phyloP scores from a whole-genome alignment of 306 rosid genomes.

The Purshia tridentata region DNA sequence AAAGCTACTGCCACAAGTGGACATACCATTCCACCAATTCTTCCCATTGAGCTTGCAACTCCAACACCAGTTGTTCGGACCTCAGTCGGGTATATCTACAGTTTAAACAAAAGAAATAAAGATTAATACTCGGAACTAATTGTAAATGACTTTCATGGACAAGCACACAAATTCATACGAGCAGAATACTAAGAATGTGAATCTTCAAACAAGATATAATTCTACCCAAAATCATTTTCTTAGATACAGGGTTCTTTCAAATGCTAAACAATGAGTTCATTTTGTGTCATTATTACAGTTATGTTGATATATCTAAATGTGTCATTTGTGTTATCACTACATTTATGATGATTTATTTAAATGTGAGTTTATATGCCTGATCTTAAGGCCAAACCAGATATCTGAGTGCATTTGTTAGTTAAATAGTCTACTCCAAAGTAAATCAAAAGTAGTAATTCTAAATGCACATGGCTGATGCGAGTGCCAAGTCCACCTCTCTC shows the following conservation, averaged over 20 bases:
- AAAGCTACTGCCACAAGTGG: constrained; percentile 87
- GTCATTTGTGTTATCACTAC: too few species aligned
- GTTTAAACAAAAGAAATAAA: constrained; percentile 17
- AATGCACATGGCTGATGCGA: too few species aligned
- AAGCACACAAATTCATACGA: background rate
- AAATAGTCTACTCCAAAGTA: too few species aligned
- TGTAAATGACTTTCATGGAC: background rate
- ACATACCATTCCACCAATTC: constrained; percentile 91
- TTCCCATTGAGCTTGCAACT: constrained; percentile 80
- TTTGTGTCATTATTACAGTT: too few species aligned
- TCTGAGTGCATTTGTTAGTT: too few species aligned
- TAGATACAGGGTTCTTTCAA: background rate
- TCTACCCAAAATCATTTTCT: background rate
- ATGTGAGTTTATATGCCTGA: too few species aligned
- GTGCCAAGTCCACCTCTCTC: too few species aligned
- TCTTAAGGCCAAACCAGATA: too few species aligned
- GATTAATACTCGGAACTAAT: background rate
- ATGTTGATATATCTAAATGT: too few species aligned
- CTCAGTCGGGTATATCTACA: constrained; percentile 89
- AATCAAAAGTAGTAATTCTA: too few species aligned
- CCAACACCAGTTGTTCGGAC: constrained; percentile 92
- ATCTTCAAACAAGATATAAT: background rate
- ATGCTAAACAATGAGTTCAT: background rate
- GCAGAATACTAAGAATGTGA: background rate
- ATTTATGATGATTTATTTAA: too few species aligned